Evolutionary conservation across 1,139 yeast genomes (phyloP).

Genomic region (Diutina scorzettiae): DNA sequence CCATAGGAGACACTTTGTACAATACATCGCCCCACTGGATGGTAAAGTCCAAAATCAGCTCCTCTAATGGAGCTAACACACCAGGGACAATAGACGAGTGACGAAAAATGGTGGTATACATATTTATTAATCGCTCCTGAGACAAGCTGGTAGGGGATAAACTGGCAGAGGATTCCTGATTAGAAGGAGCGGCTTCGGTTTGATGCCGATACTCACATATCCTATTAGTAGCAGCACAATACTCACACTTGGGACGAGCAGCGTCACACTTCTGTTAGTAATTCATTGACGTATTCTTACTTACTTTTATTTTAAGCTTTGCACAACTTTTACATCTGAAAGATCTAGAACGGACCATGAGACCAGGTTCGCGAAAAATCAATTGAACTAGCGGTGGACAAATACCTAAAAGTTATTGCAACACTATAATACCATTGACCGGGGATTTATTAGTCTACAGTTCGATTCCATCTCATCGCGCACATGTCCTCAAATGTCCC

Average conservation of each 20-base stretch:
- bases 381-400: too few species aligned
- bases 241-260: neutral
- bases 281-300: neutral
- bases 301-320: neutral
- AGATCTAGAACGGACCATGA: neutral
- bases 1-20: neutral
- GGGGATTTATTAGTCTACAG: too few species aligned
- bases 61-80: neutral
- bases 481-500: neutral
- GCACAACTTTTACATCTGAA: neutral
- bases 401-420: too few species aligned
- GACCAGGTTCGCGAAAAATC: too few species aligned
- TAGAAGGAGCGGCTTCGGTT: neutral
- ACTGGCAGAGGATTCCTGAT: neutral
- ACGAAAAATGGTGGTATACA: neutral
- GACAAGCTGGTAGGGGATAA: neutral
- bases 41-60: neutral
- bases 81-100: too few species aligned
- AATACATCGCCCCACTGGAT: neutral
- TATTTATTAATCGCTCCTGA: too few species aligned
- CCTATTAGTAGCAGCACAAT: neutral
- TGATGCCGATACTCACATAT: neutral
- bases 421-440: too few species aligned
- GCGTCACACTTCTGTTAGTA: neutral
- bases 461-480: too few species aligned